A percentile compares a stretch with the other conserved stretches of the same genome.
Evolutionary conservation across 345 rosid species (phyloP).

Genomic region (Camelina laxa): DNA sequence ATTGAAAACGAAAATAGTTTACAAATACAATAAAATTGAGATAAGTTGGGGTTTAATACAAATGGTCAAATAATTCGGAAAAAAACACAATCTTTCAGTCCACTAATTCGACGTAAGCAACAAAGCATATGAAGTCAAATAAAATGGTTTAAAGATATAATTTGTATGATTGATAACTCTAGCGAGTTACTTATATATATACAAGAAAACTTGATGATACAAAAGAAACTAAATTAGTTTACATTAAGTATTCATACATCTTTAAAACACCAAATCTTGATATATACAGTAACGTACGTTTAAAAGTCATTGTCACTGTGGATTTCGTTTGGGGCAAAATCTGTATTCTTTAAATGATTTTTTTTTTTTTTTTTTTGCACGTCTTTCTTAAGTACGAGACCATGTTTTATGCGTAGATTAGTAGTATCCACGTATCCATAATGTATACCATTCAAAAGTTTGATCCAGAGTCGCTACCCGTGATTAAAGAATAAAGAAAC

Average conservation of each 20-base stretch:
- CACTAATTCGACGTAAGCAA: no score
- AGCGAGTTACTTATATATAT: no score
- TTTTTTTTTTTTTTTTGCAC: conserved; percentile 28
- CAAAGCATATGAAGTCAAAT: no score
- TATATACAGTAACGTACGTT: no score
- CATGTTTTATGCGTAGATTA: conserved; percentile 27
- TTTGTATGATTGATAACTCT: no score
- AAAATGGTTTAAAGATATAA: no score
- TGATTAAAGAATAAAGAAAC: background rate
- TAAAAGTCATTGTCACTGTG: conserved; percentile 29
- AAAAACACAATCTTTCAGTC: no score
- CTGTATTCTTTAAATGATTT: conserved; percentile 11
- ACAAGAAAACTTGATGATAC: background rate
- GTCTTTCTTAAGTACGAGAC: conserved; percentile 15
- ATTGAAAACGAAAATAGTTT: no score
- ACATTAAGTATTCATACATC: background rate
- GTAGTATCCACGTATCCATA: conserved; percentile 29
- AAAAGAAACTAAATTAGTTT: background rate
- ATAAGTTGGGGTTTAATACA: no score
- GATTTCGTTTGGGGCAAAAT: conserved; percentile 28
- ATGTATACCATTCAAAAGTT: conserved; percentile 3
- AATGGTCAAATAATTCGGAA: no score
- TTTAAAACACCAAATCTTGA: background rate
- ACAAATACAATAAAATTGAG: no score
- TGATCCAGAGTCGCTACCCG: background rate